These are phyloP conservation scores for Myxozyma melibiosi DNA, from an alignment of 805 yeast species.

Conservation along the genomic window DNA sequence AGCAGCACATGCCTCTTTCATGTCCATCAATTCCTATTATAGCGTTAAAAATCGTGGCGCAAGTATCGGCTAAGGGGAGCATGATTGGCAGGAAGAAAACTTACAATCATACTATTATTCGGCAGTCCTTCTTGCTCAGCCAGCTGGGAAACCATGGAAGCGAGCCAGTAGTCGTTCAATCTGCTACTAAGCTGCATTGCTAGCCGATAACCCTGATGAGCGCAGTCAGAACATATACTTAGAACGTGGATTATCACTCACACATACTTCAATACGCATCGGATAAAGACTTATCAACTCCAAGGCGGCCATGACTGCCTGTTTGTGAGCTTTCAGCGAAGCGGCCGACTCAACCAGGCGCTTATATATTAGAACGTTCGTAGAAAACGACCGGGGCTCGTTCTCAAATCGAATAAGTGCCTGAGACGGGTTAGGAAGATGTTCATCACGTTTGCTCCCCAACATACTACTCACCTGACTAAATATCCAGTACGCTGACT, in stretches of 20 bases:
- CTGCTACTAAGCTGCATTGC: background rate
- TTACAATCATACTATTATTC: background rate
- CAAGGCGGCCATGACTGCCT: conserved; percentile 3
- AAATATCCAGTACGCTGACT: conserved; percentile 5
- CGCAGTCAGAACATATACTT: no score
- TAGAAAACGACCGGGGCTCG: background rate
- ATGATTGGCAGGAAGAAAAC: no score
- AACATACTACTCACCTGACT: background rate
- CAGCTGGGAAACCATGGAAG: conserved; percentile 2
- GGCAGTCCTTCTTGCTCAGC: background rate
- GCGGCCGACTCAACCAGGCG: background rate
- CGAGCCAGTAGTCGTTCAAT: conserved; percentile 3
- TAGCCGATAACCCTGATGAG: background rate
- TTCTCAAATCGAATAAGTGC: conserved; percentile 1
- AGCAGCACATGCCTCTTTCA: background rate
- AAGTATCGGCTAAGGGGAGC: no score
- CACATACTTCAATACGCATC: conserved; percentile 3
- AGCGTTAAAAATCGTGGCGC: background rate
- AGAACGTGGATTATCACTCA: background rate
- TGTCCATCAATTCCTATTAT: background rate
- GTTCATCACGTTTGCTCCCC: background rate
- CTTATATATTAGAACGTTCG: background rate
- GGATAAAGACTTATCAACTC: conserved; percentile 2
- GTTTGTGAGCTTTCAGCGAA: background rate
- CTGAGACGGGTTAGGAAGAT: background rate